phyloP scores from a whole-genome alignment of 495 filamentous ascomycete genomes.

The Tuber umbilicatum region DNA sequence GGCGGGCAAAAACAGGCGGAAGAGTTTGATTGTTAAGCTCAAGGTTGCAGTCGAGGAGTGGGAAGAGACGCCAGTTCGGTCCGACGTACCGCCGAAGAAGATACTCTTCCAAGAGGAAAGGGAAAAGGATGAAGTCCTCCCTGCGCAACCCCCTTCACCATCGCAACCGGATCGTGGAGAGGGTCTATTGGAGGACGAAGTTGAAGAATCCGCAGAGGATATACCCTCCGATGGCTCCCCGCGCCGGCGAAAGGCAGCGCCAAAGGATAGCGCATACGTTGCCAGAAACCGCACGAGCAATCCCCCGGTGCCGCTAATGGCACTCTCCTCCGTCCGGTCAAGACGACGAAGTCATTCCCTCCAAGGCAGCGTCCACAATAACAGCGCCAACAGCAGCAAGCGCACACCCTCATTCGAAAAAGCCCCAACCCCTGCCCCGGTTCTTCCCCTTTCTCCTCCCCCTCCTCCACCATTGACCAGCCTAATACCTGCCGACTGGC shows the following conservation, averaged over 20 bases:
- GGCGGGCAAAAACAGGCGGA: neutral
- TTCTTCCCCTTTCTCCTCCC: no score
- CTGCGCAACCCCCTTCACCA: neutral
- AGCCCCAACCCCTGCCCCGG: neutral
- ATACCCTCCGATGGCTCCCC: neutral
- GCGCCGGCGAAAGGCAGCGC: neutral
- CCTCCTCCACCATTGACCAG: neutral
- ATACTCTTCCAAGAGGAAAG: neutral
- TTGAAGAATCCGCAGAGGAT: neutral
- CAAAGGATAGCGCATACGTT: neutral
- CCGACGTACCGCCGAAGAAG: neutral
- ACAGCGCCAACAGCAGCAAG: constrained; percentile 2
- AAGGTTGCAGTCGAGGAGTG: neutral
- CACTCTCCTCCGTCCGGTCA: neutral
- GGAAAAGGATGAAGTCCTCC: neutral
- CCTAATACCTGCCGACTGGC: neutral
- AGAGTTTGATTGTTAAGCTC: constrained; percentile 1
- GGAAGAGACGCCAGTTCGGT: neutral
- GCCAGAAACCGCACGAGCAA: neutral
- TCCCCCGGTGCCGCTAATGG: neutral
- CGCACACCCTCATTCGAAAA: neutral
- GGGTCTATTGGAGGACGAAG: neutral
- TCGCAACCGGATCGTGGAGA: neutral
- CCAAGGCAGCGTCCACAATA: neutral
- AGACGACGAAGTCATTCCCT: neutral